Evolutionary conservation across 345 rosid species (phyloP), one percentile per base, ranked within the genome.

Genomic region (Aquilaria malaccensis): DNA sequence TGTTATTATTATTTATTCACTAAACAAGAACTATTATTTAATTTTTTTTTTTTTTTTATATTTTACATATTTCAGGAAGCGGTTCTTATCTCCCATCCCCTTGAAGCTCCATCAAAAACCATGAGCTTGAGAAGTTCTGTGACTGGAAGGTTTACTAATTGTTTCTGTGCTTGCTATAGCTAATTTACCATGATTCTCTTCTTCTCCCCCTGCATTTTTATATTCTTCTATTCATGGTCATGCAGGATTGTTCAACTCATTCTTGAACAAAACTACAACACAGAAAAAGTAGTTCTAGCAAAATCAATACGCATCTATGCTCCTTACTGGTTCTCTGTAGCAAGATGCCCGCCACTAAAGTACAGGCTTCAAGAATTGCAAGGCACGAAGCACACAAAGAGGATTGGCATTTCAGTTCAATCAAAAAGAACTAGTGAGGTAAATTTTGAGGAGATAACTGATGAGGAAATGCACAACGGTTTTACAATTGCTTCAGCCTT

Each of bases 401-500:
- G 77, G 59, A 60, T 86, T 69, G 60, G 74, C 56, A 74, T 77
- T 71, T 83, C 83, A 46, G 79, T 87, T 78, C 80, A 72, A 53
- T 80, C 76, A 55, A 81, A 74, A 69, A 83, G 59, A 60, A 72
- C 67, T 30, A 70, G 57, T 10, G 86, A 68, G 58, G 81, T 50
- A 50, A 62, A 71, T 64, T 63, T 67, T 46, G 84, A 73, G 47
- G 97, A 87, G 74, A 81, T 94, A 73, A 79, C 84, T 29, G 86
- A 86, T 62, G 96, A 85, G 61, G 99, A 94, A 77, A 79, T 90
- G 55, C 70, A 74, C 71, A 88, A 82, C 74, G 97, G 96, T 58
- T 74, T 77, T 79, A 90, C 97, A 55, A 90, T 94, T 77, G 96
- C 95, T 70, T 94, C 99, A 43, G 81, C 87, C 45, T 72, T 94